Conservation (phyloP, 768 basidiomycete species). For the Phanerochaete sordida region DNA sequence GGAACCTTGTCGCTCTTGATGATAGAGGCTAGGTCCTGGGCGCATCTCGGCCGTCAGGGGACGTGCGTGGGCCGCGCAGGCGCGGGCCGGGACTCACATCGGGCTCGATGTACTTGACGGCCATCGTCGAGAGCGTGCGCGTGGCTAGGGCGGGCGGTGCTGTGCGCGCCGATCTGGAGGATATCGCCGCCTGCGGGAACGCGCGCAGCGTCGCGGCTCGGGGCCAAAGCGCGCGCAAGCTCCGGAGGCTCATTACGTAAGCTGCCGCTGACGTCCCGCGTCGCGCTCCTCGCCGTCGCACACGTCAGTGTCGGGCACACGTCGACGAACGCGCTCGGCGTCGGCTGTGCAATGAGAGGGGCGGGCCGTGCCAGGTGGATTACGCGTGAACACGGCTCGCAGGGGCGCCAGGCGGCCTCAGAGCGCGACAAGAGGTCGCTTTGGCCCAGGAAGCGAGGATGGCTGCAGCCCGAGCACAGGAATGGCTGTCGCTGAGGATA, state of each 20-base stretch:
- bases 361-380: background rate
- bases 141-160: background rate
- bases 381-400: background rate
- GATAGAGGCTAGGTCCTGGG: constrained; percentile 63
- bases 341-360: background rate
- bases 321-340: background rate
- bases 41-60: background rate
- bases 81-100: constrained; percentile 29
- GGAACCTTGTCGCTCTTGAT: constrained; percentile 63
- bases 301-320: background rate
- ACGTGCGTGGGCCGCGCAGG: background rate
- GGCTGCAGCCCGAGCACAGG: too few relatives aligned
- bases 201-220: background rate
- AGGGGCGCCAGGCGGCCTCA: background rate
- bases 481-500: too few relatives aligned
- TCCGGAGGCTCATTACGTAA: background rate
- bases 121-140: constrained; percentile 18
- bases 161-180: background rate
- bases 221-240: background rate
- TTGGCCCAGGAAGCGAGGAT: background rate
- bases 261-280: background rate
- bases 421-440: background rate
- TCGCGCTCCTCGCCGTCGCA: background rate
- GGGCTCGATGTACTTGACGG: constrained; percentile 35
- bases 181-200: background rate